Base-by-base conservation (phyloP, 768 basidiomycete species). In the Lentinus tigrinus region DNA sequence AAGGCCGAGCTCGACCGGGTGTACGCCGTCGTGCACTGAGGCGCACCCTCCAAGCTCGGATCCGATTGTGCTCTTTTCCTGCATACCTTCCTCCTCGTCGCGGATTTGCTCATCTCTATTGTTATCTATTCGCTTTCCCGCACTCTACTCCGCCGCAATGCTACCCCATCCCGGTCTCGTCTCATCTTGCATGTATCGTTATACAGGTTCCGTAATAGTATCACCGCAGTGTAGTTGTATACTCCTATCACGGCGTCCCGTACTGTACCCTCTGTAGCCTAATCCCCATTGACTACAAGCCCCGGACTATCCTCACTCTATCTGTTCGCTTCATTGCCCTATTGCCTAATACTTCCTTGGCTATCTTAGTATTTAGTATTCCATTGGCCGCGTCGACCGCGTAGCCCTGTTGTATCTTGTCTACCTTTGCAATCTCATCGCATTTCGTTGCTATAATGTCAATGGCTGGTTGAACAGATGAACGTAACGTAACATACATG, bases 1-100 rank as follows among this genome's bases (percentile, higher is more conserved):
- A 78, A 78, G 65, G 61, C 69, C 23, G 74, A 81, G 52, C 79
- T 92, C 27, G 87, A 91, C 70, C 67, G 68, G 36, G 78, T 89
- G 37, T 90, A 85, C 63, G 70, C 70, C 24, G 63, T 63, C 47
- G 44, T 55, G n/a, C 31, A 24, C 28, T 56, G 44, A 39, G 31
- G 31, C 31, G 7, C 7, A 31, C 31, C n/a, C 31, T 31, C 31
- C 31, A 31, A 31, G 31, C 31, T 31, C 31, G 31, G 31, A 47
- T 23, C 27, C 23, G 31, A 5, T 9, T 17, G 21, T 14, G 21
- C 7, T 39, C 38, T 37, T 49, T 27, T 26, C 3, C 31, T 14
- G 26, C 28, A 17, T 23, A 2, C 28, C 24, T 31, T 2, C 24
- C 17, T n/a, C 14, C 36, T 2, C 14, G 26, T 38, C 47, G 28